Percentiles rank a stretch among this genome's conserved stretches.
phyloP scores from a whole-genome alignment of 1,284 basidiomycete genomes.

The Naganishia liquefaciens region DNA sequence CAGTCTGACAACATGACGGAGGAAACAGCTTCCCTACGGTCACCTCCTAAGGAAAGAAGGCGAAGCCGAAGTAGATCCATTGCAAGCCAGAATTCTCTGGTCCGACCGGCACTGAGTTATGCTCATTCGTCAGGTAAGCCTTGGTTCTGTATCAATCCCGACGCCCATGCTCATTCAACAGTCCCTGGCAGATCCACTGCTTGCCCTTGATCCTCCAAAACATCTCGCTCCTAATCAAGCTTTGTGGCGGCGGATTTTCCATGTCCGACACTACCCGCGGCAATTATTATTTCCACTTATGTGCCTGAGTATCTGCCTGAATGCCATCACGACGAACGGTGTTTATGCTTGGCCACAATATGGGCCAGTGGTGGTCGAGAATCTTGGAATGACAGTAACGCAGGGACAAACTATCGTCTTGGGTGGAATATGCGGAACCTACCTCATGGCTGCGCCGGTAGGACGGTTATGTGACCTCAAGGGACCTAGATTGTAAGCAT shows the following conservation, averaged over 20 bases:
- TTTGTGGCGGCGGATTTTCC: slow-evolving; percentile 37
- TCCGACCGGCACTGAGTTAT: slow-evolving; percentile 27
- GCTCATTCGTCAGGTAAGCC: slow-evolving; percentile 27
- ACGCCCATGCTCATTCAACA: too few species aligned
- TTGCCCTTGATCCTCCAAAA: slow-evolving; percentile 26
- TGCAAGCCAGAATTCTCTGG: slow-evolving; percentile 16
- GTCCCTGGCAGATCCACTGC: slow-evolving; percentile 19
- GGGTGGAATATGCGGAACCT: slow-evolving; percentile 53
- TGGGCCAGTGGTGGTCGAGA: slow-evolving; percentile 48
- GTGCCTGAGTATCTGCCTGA: slow-evolving; percentile 43
- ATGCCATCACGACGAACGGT: slow-evolving; percentile 52
- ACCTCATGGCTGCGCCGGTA: slow-evolving; percentile 52
- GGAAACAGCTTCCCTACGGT: neutral
- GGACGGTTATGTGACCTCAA: slow-evolving; percentile 49
- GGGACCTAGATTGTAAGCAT: slow-evolving; percentile 48
- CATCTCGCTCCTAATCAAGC: slow-evolving; percentile 39
- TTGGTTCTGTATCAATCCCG: too few species aligned
- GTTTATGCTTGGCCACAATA: slow-evolving; percentile 55
- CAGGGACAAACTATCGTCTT: slow-evolving; percentile 53
- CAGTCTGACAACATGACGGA: neutral
- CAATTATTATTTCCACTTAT: slow-evolving; percentile 42
- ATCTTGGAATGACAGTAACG: slow-evolving; percentile 42
- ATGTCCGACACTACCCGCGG: slow-evolving; percentile 38
- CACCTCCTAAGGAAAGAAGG: neutral
- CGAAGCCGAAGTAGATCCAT: slow-evolving; percentile 1